phyloP scores from a whole-genome alignment of 2,329 filamentous ascomycete species.

The Orbilia brochopaga region DNA sequence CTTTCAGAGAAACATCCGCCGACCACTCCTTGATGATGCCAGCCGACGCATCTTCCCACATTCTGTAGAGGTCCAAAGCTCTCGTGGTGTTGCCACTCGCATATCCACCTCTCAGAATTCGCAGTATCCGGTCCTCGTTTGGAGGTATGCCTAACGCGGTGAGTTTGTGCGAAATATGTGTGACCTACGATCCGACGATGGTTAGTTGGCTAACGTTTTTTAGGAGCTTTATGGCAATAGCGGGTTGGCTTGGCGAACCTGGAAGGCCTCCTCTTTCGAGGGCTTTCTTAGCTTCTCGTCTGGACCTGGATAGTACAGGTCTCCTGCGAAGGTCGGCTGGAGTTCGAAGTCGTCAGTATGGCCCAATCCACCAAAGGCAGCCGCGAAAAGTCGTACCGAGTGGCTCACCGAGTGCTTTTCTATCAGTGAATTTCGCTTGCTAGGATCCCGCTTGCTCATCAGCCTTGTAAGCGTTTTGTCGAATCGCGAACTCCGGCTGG shows the following conservation, averaged over 20 bases:
- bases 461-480: slow-evolving; percentile 51
- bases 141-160: slow-evolving; percentile 51
- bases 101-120: slow-evolving; percentile 58
- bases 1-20: slow-evolving; percentile 73
- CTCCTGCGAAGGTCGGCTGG: slow-evolving; percentile 51
- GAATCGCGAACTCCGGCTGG: slow-evolving; percentile 35
- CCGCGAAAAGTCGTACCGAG: slow-evolving; percentile 13
- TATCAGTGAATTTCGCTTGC: slow-evolving; percentile 43
- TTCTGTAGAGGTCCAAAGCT: slow-evolving; percentile 75
- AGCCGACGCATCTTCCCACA: slow-evolving; percentile 80
- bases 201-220: slow-evolving; percentile 13
- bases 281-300: slow-evolving; percentile 53
- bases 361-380: slow-evolving; percentile 11
- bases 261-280: slow-evolving; percentile 60
- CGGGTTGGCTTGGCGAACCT: slow-evolving; percentile 49
- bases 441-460: slow-evolving; percentile 52
- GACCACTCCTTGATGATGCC: slow-evolving; percentile 79
- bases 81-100: slow-evolving; percentile 73
- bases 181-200: slow-evolving; percentile 41
- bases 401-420: slow-evolving; percentile 21
- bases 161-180: slow-evolving; percentile 51
- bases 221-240: slow-evolving; percentile 5
- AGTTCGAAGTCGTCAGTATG: slow-evolving; percentile 28
- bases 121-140: slow-evolving; percentile 51
- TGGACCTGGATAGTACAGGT: slow-evolving; percentile 51